Base-by-base conservation (phyloP, 1,139 yeast genomes). In the Hemisphaericaspora subhashii region DNA sequence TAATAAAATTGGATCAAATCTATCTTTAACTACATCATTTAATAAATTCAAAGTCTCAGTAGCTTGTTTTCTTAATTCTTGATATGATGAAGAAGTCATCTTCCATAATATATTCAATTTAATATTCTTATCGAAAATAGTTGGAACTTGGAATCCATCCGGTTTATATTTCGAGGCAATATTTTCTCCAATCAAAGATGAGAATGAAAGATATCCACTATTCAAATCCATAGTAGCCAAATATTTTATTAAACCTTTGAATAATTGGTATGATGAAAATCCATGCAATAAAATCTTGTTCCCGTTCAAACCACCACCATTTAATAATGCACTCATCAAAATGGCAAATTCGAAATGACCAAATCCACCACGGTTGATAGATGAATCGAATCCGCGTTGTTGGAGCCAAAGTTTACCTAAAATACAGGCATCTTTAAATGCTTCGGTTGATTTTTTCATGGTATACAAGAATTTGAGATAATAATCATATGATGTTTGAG, bases 261-360 rank as follows among this genome's bases (percentile, higher is more conserved):
- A 92, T 41, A 92, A 66, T 63, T 92, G 98, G 58, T 89, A 92
- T 21, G 95, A 84, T 3, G 96, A 87, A 58, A 86, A 90, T 1
- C 98, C 98, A 51, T 83, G 83, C 33, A 89, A 62, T 42, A 92
- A 68, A 23, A 88, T 82, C 53, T 81, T 83, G 53, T 83, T 83
- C 15, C 94, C 90, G 48, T 73, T 75, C 9, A 69, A 60, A 37
- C 95, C 94, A 51, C 96, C 96, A 50, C 97, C 96, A 48, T 83
- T 81, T 31, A 92, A 68, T 42, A 92, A 67, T 1, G 89, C 85
- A 32, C 95, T 83, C 82, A 88, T 79, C 36, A 90, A 62, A 33
- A 84, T 67, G 18, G 92, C 83, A 63, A 89, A 89, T 64, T 92
- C 98, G 58, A 88, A 88, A 51, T 85, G 87, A 12, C 98, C 98